Percentiles rank a stretch among this genome's conserved stretches.
Evolutionary conservation across 352 stramenopile genomes (phyloP).

Genomic region (Pythium dissotocum): DNA sequence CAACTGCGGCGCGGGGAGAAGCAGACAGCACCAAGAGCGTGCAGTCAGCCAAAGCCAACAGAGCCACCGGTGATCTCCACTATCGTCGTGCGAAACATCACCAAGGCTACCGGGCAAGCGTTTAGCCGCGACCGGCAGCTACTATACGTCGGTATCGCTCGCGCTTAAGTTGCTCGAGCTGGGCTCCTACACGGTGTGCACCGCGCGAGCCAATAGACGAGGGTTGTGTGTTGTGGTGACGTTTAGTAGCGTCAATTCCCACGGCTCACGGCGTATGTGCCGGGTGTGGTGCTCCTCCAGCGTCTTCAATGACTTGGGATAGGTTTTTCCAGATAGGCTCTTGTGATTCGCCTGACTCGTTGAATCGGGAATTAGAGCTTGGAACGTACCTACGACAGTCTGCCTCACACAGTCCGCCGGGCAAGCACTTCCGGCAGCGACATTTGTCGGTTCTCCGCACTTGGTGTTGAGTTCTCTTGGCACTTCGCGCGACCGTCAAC

Average conservation of each 20-base stretch:
- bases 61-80: background rate
- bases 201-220: conserved; percentile 10
- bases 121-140: background rate
- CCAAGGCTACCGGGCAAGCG: background rate
- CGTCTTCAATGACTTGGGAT: too few relatives aligned
- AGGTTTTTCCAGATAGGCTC: too few relatives aligned
- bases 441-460: too few relatives aligned
- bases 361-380: too few relatives aligned
- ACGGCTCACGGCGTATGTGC: background rate
- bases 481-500: too few relatives aligned
- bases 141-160: conserved; percentile 3
- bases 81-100: conserved; percentile 8
- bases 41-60: background rate
- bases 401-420: too few relatives aligned
- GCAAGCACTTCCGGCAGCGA: too few relatives aligned
- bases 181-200: conserved; percentile 21
- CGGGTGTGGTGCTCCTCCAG: background rate
- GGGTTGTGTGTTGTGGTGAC: conserved; percentile 21
- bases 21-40: background rate
- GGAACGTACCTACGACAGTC: too few relatives aligned
- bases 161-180: conserved; percentile 15
- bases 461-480: too few relatives aligned
- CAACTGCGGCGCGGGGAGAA: background rate
- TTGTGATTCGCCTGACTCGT: too few relatives aligned
- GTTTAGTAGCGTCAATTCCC: conserved; percentile 6